Evolutionary conservation across 2,329 filamentous ascomycete genomes (phyloP), one percentile per base, ranked within the genome.

Genomic region (Monilinia fructigena): DNA sequence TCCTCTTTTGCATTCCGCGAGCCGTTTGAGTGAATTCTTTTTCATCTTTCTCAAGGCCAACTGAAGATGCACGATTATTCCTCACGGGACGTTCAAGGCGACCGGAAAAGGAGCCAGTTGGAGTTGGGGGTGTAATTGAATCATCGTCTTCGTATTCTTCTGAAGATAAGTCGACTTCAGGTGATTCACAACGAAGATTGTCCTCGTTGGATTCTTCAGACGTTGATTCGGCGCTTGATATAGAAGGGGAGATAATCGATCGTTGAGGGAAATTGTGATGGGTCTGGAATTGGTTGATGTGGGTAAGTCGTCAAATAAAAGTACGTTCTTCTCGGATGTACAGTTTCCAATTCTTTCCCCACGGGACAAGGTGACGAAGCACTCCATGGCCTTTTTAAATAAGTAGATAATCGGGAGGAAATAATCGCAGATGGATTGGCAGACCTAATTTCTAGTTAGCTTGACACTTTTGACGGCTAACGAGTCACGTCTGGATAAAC

Each of bases 1-100:
- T 89, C 68, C 85, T 81, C 76, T 86, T 87, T 68, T 77, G 77
- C 73, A 98, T 85, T 59, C 89, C 92, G 72, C 92, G 91, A 20
- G 95, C 95, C 1, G 93, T 98, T 79, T 96, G 92, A 8, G 94
- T 97, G 76, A 99, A 99, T 78, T 98, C 95, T 75, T 90, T 91
- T 82, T 98, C 94, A 73, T 98, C 94, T 74, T 91, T 92, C 80
- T 98, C 94, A 48, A 98, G 83, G 20, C 93, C 92, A 62, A 94
- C 93, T 70, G 92, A 95, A 31, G 90, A 87, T n/a, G 89, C 90
- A 68, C 91, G 87, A 68, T 87, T 83, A 69, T 85, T 87, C 72
- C 89, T 85, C 59, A 81, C 77, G 62, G 83, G 79, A 68, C 79
- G 73, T 78, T 75, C 67, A 75, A 75, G 68, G 75, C 78, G 66